Evolutionary conservation across 805 yeast species (phyloP).

Genomic region (Candida quercuum): DNA sequence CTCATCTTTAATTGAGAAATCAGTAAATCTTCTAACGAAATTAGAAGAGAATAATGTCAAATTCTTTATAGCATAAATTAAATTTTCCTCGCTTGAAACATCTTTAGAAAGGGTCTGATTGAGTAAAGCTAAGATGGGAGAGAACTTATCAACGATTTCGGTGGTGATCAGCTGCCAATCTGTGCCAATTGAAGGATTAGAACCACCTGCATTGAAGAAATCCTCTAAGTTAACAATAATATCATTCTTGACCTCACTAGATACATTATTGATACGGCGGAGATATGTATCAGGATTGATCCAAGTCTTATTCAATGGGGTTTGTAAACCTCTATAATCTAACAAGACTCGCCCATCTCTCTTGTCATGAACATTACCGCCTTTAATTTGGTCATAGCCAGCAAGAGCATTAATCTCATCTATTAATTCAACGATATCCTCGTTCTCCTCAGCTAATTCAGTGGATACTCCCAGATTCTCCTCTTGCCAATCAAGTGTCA

Average conservation of each 20-base stretch:
- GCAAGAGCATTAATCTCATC: conserved; percentile 22
- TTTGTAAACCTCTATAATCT: conserved; percentile 48
- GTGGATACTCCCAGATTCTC: conserved; percentile 24
- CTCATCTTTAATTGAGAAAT: conserved; percentile 13
- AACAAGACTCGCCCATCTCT: conserved; percentile 44
- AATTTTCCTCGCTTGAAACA: conserved; percentile 7
- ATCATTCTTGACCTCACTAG: conserved; percentile 28
- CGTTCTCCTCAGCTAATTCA: conserved; percentile 3
- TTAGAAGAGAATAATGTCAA: conserved; percentile 37
- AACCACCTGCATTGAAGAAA: conserved; percentile 26
- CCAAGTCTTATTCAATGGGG: conserved; percentile 47
- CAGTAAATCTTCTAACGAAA: conserved; percentile 40
- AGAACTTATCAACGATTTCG: conserved; percentile 45
- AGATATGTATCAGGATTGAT: conserved; percentile 43
- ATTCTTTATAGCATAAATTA: conserved; percentile 24
- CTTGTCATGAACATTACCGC: conserved; percentile 41
- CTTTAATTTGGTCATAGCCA: conserved; percentile 39
- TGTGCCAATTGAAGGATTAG: conserved; percentile 36
- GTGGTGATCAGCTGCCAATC: conserved; percentile 53
- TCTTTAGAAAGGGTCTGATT: conserved; percentile 30
- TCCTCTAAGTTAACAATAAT: conserved; percentile 32
- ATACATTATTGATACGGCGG: conserved; percentile 32
- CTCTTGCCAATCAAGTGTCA: conserved; percentile 32
- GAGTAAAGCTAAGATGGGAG: conserved; percentile 40
- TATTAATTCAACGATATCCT: conserved; percentile 14